Evolutionary conservation across 495 filamentous ascomycete species (phyloP), one percentile per base, ranked within the genome.

Genomic region (Aspergillus coremiiformis): DNA sequence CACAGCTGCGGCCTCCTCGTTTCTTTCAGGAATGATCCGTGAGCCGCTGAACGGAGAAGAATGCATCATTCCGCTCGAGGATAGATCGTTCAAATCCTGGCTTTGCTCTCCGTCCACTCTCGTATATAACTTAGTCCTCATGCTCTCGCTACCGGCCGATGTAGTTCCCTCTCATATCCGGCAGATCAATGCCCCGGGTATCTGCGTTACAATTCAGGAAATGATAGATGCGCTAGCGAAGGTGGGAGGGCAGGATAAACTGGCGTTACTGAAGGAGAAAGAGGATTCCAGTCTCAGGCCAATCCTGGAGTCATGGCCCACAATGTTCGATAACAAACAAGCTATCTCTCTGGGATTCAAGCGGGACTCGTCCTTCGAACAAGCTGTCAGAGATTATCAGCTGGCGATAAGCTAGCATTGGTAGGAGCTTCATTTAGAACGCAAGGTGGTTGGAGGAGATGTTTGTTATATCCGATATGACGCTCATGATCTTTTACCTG

Each of bases 271-370:
- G 12, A 73, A 62, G 50, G 84, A 87, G 61, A 72, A 77, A 69
- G 76, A 76, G 52, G 78, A 88, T 57, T 67, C 77, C 20, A 68
- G 67, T 5, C 65, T 84, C 46, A 78, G 84, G 61, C 70, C 72
- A 45, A 85, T 90, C 43, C 55, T 90, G 65, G 73, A 80, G 32
- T 83, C 79, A 26, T 90, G 86, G 86, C 78, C 83, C 3, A 77
- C 79, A 39, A 76, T 77, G 33, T 83, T 87, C 64, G 83, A 89
- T 61, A 81, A 78, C 37, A 65, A 58, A 5, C 75, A 77, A 61
- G 73, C 82, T 29, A 65, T 83, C 53, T 67, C 64, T 35, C 51
- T 87, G 57, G 84, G 83, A 5, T 75, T 84, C 53, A 68, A 73
- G 22, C 68, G 72, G 20, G 83, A 86, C 54, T 69, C 65, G 39